These are phyloP conservation scores for Pythium scleroteichum DNA, from an alignment of 352 stramenopile genomes.

Conservation along the genomic window DNA sequence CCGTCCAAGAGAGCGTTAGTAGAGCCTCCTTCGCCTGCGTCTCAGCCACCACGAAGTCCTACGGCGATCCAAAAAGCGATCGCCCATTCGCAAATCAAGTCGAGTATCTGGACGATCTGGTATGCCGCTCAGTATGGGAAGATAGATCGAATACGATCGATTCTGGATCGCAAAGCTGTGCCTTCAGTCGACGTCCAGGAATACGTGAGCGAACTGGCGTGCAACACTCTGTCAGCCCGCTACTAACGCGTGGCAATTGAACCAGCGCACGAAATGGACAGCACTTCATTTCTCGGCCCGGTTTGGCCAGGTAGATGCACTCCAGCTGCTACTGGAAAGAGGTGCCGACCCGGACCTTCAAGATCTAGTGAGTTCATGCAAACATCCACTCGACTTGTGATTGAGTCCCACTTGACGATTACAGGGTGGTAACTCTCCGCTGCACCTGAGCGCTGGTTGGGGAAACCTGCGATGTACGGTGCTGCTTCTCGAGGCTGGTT, in stretches of 20 bases:
- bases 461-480: slow-evolving; percentile 55
- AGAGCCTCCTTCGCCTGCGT: too few relatives aligned
- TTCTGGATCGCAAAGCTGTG: slow-evolving; percentile 45
- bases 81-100: not conserved
- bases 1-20: not conserved
- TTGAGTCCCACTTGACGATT: not conserved
- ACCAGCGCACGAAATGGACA: slow-evolving; percentile 56
- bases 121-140: slow-evolving; percentile 69
- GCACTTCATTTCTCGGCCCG: slow-evolving; percentile 63
- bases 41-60: not conserved
- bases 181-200: slow-evolving; percentile 54
- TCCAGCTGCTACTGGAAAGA: slow-evolving; percentile 49
- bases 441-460: slow-evolving; percentile 73
- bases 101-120: slow-evolving; percentile 72
- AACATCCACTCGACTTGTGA: not conserved
- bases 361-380: slow-evolving; percentile 38
- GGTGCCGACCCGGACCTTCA: slow-evolving; percentile 46
- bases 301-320: slow-evolving; percentile 46
- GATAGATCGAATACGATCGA: slow-evolving; percentile 42
- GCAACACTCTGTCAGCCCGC: too few relatives aligned
- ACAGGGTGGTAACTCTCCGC: slow-evolving; percentile 63
- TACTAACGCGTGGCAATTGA: slow-evolving; percentile 4
- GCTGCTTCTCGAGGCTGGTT: slow-evolving; percentile 56
- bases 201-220: slow-evolving; percentile 35
- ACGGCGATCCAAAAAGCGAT: slow-evolving; percentile 19